Percentiles rank a stretch among this genome's conserved stretches.
phyloP scores from a whole-genome alignment of 371 early-diverging fungal genomes.

The Mortierella polycephala region DNA sequence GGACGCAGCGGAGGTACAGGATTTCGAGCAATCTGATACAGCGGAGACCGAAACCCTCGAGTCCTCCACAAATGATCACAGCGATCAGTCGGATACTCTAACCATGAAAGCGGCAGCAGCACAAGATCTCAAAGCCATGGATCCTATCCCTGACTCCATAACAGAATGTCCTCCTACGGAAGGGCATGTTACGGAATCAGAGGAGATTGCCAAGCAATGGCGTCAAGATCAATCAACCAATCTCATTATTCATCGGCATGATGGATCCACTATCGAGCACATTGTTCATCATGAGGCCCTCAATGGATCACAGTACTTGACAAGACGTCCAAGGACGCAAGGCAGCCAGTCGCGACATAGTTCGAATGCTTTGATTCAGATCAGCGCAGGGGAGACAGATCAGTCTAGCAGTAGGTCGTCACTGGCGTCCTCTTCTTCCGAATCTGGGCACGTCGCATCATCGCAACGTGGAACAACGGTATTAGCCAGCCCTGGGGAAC shows the following conservation, averaged over 20 bases:
- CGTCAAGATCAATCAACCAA: conserved; percentile 22
- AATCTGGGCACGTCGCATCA: background rate
- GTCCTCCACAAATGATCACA: too few species aligned
- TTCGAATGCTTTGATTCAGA: too few species aligned
- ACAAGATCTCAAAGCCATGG: background rate
- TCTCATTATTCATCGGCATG: conserved; percentile 10
- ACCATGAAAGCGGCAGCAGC: too few species aligned
- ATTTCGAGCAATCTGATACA: too few species aligned
- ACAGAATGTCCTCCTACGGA: background rate
- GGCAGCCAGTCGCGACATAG: too few species aligned
- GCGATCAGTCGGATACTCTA: too few species aligned
- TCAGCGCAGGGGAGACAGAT: too few species aligned
- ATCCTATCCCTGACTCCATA: background rate
- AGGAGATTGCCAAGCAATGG: conserved; percentile 28
- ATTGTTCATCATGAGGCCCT: conserved; percentile 14
- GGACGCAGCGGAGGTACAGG: too few species aligned
- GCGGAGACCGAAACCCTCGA: too few species aligned
- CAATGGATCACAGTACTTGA: background rate
- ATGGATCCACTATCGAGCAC: conserved; percentile 14
- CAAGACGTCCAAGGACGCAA: too few species aligned
- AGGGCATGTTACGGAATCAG: conserved; percentile 7
- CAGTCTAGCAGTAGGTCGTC: too few species aligned
- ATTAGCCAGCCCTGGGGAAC: background rate
- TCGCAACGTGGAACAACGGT: background rate
- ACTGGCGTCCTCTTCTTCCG: too few species aligned